Evolutionary conservation across 495 filamentous ascomycete genomes (phyloP), one percentile per base, ranked within the genome.

Genomic region (Neurospora africana): DNA sequence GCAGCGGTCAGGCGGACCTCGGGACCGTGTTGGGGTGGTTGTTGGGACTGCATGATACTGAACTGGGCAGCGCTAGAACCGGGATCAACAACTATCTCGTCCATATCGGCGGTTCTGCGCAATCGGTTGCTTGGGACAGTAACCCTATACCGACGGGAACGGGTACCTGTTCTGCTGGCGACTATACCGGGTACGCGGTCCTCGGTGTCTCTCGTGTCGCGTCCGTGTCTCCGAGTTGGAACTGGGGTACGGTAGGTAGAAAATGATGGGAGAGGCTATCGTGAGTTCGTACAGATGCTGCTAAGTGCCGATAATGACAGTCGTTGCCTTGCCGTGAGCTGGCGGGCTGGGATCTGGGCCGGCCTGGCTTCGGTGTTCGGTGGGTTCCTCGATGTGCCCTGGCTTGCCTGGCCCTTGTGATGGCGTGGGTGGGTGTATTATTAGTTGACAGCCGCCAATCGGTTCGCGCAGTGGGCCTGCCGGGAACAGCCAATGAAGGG

Each of bases 1-100:
- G 83, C 83, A 23, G 83, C 82, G 5, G 82, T 85, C 69, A 86
- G 74, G 69, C 70, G 79, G 33, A 80, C 79, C 36, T 74, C 73
- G 47, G 75, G 72, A 27, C 72, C 65, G 5, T 72, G 73, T 35
- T 75, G 72, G 41, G 73, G 21, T 10, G 53, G 69, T 40, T 78
- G 75, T n/a, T 76, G 77, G 30, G 69, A 71, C 61, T 81, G 79
- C 79, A 81, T 79, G 70, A 80, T 73, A 44, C 75, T 71, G 58
- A 79, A 79, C 68, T 74, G 61, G 9, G 78, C 68, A 35, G 74
- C 78, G 53, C 41, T 35, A 9, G 79, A 79, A 33, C 77, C 72
- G 9, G 78, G 79, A 69, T 81, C 79, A 75, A 82, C 80, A 21
- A 81, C 77, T 61, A 82, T 81, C 75, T 81, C 79, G 68, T 81